A percentile compares a stretch with the other conserved stretches of the same genome.
Evolutionary conservation across 371 early-diverging fungal genomes (phyloP).

Genomic region (Zopfochytrium polystomum): DNA sequence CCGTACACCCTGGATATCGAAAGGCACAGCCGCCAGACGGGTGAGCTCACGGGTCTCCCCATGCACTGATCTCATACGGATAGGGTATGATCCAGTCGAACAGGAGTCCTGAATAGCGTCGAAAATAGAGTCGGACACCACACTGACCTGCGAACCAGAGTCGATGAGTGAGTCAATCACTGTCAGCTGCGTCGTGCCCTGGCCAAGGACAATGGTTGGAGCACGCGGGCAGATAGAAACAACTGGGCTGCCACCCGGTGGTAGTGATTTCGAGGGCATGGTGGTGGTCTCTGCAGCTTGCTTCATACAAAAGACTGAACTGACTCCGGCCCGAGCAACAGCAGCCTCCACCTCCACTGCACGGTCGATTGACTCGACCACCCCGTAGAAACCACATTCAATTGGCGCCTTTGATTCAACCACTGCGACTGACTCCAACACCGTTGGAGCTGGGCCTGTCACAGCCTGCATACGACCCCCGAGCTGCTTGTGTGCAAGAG

Average conservation of each 20-base stretch:
- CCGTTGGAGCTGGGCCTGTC: neutral
- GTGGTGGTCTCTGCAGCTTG: too few relatives aligned
- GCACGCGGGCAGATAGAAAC: slow-evolving; percentile 3
- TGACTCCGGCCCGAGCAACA: too few relatives aligned
- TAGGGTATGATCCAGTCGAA: neutral
- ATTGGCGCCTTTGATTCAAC: neutral
- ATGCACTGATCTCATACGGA: neutral
- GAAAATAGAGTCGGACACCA: neutral
- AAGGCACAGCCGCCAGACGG: neutral
- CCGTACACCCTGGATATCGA: slow-evolving; percentile 2
- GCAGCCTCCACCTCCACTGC: too few relatives aligned
- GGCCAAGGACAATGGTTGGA: neutral
- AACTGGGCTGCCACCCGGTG: slow-evolving; percentile 1
- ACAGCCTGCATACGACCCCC: too few relatives aligned
- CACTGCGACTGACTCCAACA: neutral
- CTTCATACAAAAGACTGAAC: too few relatives aligned
- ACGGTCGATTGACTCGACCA: too few relatives aligned
- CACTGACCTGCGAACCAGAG: slow-evolving; percentile 4
- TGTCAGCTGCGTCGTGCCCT: neutral
- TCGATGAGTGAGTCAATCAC: slow-evolving; percentile 1
- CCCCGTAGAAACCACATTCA: neutral
- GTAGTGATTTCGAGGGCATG: neutral
- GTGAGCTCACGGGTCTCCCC: neutral
- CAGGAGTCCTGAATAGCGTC: neutral
- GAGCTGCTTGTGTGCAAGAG: neutral